Evolutionary conservation across 1,284 basidiomycete genomes (phyloP).

Genomic region (Rhodotorula sp.): DNA sequence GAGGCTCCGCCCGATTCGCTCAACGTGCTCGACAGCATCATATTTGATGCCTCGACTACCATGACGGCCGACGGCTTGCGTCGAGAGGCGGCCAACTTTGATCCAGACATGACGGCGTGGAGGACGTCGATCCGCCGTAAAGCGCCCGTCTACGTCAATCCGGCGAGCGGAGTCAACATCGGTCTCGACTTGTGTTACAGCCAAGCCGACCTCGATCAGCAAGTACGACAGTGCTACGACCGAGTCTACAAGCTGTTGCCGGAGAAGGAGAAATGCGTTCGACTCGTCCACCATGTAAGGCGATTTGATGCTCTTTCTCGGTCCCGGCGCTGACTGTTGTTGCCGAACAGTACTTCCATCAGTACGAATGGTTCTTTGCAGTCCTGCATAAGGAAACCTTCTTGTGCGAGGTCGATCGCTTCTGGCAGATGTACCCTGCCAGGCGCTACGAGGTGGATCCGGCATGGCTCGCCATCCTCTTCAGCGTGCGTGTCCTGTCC

Average conservation of each 20-base stretch:
- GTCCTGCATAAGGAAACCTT: slow-evolving; percentile 13
- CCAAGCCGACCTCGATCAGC: slow-evolving; percentile 17
- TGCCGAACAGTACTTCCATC: neutral
- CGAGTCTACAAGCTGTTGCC: slow-evolving; percentile 23
- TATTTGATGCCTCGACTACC: neutral
- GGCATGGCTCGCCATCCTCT: slow-evolving; percentile 33
- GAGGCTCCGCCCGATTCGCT: slow-evolving; percentile 17
- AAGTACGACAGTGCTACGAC: slow-evolving; percentile 8
- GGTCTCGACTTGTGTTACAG: slow-evolving; percentile 27
- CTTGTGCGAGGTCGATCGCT: slow-evolving; percentile 20
- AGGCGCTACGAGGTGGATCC: slow-evolving; percentile 35
- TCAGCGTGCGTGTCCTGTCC: slow-evolving; percentile 11
- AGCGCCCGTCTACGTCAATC: neutral
- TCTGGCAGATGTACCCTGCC: slow-evolving; percentile 33
- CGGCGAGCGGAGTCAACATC: slow-evolving; percentile 9
- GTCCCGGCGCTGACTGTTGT: no score
- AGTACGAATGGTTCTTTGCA: slow-evolving; percentile 18
- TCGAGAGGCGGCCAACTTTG: neutral
- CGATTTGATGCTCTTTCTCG: no score
- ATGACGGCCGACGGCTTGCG: neutral
- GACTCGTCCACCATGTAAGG: neutral
- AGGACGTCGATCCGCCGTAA: slow-evolving; percentile 23
- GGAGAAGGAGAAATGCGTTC: slow-evolving; percentile 1
- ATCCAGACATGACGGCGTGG: slow-evolving; percentile 14
- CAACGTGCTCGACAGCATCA: slow-evolving; percentile 17